phyloP scores from a whole-genome alignment of 192 early-diverging fungal genomes.

The Coemansia sp. region DNA sequence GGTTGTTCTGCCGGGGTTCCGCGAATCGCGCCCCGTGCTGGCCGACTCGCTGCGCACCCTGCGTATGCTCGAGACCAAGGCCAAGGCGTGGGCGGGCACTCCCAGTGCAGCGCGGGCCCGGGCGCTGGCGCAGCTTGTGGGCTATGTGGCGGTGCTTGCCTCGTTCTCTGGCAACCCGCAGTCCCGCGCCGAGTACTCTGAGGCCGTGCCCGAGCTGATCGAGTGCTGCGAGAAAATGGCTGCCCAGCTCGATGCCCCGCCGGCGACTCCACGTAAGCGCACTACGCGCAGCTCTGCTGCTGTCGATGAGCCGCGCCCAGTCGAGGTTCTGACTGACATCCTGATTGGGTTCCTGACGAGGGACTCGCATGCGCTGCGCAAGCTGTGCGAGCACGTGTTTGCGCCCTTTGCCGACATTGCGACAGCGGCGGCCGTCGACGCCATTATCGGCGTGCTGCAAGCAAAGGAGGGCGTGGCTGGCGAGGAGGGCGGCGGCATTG shows the following conservation, averaged over 20 bases:
- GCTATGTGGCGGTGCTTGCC: slow-evolving; percentile 29
- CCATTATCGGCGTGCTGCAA: slow-evolving; percentile 70
- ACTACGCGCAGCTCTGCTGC: slow-evolving; percentile 30
- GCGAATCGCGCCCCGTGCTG: slow-evolving; percentile 12
- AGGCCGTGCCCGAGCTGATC: slow-evolving; percentile 66
- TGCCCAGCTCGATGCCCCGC: slow-evolving; percentile 39
- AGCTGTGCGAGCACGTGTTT: slow-evolving; percentile 81
- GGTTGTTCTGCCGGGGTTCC: slow-evolving; percentile 13
- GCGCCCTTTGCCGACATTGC: slow-evolving; percentile 72
- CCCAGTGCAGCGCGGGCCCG: slow-evolving; percentile 29
- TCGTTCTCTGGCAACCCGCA: slow-evolving; percentile 61
- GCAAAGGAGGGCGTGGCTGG: slow-evolving; percentile 59
- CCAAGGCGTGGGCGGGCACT: background rate
- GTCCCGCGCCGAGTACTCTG: slow-evolving; percentile 57
- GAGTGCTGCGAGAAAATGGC: slow-evolving; percentile 73
- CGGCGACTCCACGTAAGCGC: slow-evolving; percentile 49
- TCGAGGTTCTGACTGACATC: slow-evolving; percentile 94
- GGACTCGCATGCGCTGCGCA: slow-evolving; percentile 71
- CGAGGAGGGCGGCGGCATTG: slow-evolving; percentile 56
- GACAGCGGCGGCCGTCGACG: slow-evolving; percentile 72
- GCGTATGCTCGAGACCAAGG: slow-evolving; percentile 7
- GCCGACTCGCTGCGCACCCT: slow-evolving; percentile 11
- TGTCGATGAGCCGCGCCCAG: slow-evolving; percentile 68
- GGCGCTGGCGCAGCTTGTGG: slow-evolving; percentile 34
- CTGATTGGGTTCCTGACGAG: slow-evolving; percentile 85